Evolutionary conservation across 352 stramenopile genomes (phyloP).

Genomic region (Globisporangium canariense): DNA sequence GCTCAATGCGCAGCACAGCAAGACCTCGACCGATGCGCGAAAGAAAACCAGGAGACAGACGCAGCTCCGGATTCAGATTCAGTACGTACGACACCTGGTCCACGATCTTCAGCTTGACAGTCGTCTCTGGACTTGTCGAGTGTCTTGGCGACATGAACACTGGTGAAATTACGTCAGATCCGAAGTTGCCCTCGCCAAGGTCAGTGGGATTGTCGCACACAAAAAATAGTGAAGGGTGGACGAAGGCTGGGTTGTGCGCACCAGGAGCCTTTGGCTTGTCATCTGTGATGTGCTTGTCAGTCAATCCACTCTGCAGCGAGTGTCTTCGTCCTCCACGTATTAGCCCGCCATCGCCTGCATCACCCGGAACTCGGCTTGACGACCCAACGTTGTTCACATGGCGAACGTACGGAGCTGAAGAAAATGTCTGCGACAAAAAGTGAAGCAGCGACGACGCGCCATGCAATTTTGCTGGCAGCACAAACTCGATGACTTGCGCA

Average conservation of each 20-base stretch:
- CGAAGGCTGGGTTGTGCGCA: constrained; percentile 9
- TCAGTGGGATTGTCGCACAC: constrained; percentile 5
- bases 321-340: constrained; percentile 7
- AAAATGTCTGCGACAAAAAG: constrained; percentile 64
- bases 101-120: constrained; percentile 9
- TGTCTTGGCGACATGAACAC: constrained; percentile 17
- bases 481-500: constrained; percentile 38
- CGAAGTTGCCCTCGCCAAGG: neutral
- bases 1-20: constrained; percentile 58
- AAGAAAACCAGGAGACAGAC: constrained; percentile 70
- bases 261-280: neutral
- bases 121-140: neutral
- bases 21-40: constrained; percentile 75
- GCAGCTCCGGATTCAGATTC: constrained; percentile 82
- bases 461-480: constrained; percentile 37
- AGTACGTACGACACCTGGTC: constrained; percentile 65
- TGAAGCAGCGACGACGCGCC: constrained; percentile 38
- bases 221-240: constrained; percentile 18
- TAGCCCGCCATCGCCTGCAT: neutral
- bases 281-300: neutral
- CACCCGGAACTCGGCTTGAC: neutral
- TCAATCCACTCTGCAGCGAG: constrained; percentile 1
- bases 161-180: constrained; percentile 15
- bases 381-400: constrained; percentile 30
- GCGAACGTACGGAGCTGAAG: constrained; percentile 50